Conservation (phyloP, 768 basidiomycete genomes). For the Amanita phalloides region DNA sequence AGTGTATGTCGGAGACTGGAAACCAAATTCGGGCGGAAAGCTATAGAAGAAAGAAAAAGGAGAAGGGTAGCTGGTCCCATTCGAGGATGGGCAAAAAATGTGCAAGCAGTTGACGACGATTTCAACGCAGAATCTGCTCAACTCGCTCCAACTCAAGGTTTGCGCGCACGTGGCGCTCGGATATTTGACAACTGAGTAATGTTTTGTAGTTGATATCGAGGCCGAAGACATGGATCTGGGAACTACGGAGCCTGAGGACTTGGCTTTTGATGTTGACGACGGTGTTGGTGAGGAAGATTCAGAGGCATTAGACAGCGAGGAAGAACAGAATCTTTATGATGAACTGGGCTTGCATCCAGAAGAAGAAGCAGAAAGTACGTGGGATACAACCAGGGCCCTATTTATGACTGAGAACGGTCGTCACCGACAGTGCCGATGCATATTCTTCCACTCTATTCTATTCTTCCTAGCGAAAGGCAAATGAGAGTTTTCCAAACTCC, state of each 20-base stretch:
- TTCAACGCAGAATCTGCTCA: not conserved
- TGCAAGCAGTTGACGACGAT: not conserved
- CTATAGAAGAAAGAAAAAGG: conserved; percentile 41
- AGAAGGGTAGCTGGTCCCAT: conserved; percentile 12
- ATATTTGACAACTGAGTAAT: not conserved
- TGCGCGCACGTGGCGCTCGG: not conserved
- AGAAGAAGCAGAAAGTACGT: conserved; percentile 55
- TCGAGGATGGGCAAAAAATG: not conserved
- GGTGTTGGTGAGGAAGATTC: conserved; percentile 57
- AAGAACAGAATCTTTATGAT: conserved; percentile 44
- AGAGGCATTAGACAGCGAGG: conserved; percentile 68
- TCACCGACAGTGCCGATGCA: conserved; percentile 73
- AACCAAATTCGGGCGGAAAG: conserved; percentile 60
- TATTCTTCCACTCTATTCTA: conserved; percentile 87
- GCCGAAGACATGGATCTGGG: conserved; percentile 76
- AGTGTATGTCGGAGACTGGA: conserved; percentile 78
- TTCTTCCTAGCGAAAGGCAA: conserved; percentile 88
- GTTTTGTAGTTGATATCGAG: conserved; percentile 54
- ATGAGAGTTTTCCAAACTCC: conserved; percentile 87
- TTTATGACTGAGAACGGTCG: conserved; percentile 1
- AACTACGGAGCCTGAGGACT: conserved; percentile 28
- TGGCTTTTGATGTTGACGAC: conserved; percentile 63
- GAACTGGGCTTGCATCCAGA: conserved; percentile 47
- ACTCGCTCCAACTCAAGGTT: conserved; percentile 41
- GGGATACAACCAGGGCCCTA: conserved; percentile 1